Evolutionary conservation across 75 land plant species (phyloP), one percentile per base, ranked within the genome.

Genomic region (Cryptomeria japonica): DNA sequence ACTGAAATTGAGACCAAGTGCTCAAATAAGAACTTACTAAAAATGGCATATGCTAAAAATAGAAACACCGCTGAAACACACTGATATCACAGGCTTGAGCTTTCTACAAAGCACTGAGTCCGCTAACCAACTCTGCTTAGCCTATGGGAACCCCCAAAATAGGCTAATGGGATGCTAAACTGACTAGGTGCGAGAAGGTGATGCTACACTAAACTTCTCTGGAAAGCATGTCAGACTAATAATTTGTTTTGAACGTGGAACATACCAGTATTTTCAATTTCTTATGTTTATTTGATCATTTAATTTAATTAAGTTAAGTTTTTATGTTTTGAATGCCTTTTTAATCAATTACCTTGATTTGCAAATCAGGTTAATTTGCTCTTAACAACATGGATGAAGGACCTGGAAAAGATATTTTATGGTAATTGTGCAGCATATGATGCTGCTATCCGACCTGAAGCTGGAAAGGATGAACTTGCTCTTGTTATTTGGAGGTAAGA

Each of bases 301-400:
- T 80, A 6, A 3, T 19, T 41, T 80, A 1, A 28, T 80, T 25
- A 3, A 16, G 44, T 44, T 44, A 44, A 44, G 46, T 44, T 44
- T 44, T 38, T 75, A 12, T 82, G 49, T 46, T 34, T 82, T 82
- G 15, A 82, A 82, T n/a, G 13, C 53, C 0, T 25, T 46, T 46
- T 34, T 51, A 51, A 64, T 64, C 77, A 75, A 75, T 34, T 75
- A 3, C 14, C 77, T 13, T 41, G 28, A 64, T 56, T 75, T 28
- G 1, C 3, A 79, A 87, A 73, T 77, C 94, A 98, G 99, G 96
- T 98, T 78, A 96, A 96, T 84, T 91, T 97, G 87, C 88, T 94
- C n/a, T 90, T 97, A 85, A 91, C 93, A 80, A 96, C 88, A 83
- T 98, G 99, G 99, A 96, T 98, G 99, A 98, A 96, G 86, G 99